Evolutionary conservation across 164 flowering plant genomes (phyloP), one percentile per base, ranked within the genome.

Genomic region (Vitis labrusca): DNA sequence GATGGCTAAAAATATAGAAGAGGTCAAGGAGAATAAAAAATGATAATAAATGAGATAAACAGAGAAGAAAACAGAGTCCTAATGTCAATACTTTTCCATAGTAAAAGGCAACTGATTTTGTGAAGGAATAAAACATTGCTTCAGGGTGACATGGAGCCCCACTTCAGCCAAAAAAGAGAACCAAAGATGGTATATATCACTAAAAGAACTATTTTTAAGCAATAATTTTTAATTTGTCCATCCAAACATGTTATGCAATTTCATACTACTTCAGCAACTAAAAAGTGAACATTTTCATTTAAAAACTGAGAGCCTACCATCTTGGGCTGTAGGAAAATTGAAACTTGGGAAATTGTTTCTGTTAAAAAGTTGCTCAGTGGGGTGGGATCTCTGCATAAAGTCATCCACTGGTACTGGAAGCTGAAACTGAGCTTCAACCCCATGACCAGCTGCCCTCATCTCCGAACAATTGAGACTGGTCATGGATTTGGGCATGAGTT

Each of bases 381-480:
- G 81, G 63, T 90, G 92, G 0, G 94, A 75, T 74, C 91, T 86
- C 85, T 94, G 98, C 99, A 94, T 94, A 78, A 94, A 94, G 78
- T 94, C 99, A 79, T 94, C 99, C 56, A 94, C 99, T 64, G 89
- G 81, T 62, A 94, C 81, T 37, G 99, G 97, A 77, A 88, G 85
- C 90, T 92, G 94, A 77, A 94, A 94, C 74, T 92, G 99, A 74
- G 97, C 83, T 81, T 92, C 99, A 66, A 94, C 90, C 14, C 93
- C 97, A 82, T 92, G 92, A 62, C 99, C 99, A 51, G 97, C 99
- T 49, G 96, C 96, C 68, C 89, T 85, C 98, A 94, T 92, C 80
- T 92, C 98, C 65, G 98, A 88, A 77, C 97, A 90, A 74, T 80
- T 87, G 53, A 94, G 91, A 77, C 85, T 92, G 51, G 94, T 85